Base-by-base conservation (phyloP, 2,329 filamentous ascomycete species). In the Paecilomyces sp. region DNA sequence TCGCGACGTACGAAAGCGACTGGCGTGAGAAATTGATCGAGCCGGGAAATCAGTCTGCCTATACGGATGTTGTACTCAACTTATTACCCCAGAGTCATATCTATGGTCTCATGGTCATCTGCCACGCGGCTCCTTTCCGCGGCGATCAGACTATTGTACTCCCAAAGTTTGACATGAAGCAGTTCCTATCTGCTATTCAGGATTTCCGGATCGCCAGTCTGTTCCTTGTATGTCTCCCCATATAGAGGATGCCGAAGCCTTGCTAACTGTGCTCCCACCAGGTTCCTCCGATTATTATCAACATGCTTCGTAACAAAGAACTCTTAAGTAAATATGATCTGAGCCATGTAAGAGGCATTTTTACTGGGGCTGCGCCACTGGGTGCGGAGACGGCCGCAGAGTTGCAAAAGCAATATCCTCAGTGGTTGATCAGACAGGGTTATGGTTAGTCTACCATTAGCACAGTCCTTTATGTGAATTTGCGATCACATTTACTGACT, bases 21-120 rank as follows among this genome's bases (percentile, higher is more conserved):
- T 67, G 66, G 51, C 70, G 75, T 7, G 63, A 68, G 2, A 41
- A 50, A 2, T 57, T 66, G 30, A 63, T 56, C 11, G 50, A 60
- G 65, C 67, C 61, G 65, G 83, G 64, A 69, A 79, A 74, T 0
- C 75, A 53, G 68, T 75, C 60, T 76, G 41, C 87, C 83, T 52
- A 82, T 64, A 81, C 75, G 0, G 83, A 86, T 57, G 78, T 82
- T 22, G 76, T 73, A 1, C 81, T 92, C 0, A 90, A 89, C 4
- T 78, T 93, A n/a, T 78, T 93, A 0, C 90, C 90, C 0, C 85
- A 91, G 68, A 92, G 88, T 64, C 91, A 95, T 68, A 94, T 94
- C 63, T 95, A 93, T 72, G 85, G 85, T 3, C 77, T 94, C 36
- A 84, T 91, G 4, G 84, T 91, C 15, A 84, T 91, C 61, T 85